Percentiles rank a stretch among this genome's conserved stretches.
Conservation (phyloP, 305 asterid species). For the Fraxinus albicans region DNA sequence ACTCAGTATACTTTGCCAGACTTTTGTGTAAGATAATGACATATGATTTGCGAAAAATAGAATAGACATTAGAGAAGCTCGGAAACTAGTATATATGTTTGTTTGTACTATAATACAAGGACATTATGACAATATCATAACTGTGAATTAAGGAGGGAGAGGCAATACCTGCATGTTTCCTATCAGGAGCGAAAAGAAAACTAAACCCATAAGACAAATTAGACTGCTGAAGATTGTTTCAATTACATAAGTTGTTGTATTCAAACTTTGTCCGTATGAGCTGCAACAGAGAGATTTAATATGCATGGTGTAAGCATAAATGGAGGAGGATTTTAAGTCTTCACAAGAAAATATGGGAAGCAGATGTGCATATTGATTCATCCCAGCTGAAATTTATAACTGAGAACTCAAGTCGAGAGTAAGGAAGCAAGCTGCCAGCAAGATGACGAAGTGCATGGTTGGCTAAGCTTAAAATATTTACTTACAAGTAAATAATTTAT, state of each 20-base stretch:
- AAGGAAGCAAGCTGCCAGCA: neutral
- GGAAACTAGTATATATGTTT: neutral
- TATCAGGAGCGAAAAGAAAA: conserved; percentile 75
- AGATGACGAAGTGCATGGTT: neutral
- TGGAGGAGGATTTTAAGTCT: neutral
- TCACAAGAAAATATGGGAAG: neutral
- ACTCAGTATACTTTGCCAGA: neutral
- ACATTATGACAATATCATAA: neutral
- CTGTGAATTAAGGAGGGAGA: neutral
- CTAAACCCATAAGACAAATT: conserved; percentile 78
- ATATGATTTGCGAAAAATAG: neutral
- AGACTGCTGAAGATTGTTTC: conserved; percentile 63
- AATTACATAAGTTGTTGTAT: conserved; percentile 49
- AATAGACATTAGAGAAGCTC: neutral
- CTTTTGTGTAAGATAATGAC: neutral
- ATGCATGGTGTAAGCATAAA: neutral
- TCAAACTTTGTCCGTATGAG: conserved; percentile 76
- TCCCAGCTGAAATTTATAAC: neutral
- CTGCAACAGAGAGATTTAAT: conserved; percentile 36
- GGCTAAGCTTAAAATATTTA: neutral
- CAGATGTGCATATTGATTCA: neutral
- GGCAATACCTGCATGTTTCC: conserved; percentile 81
- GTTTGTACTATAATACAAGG: neutral
- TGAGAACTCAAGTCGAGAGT: neutral
- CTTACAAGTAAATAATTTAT: neutral